Conservation (phyloP, 2,329 filamentous ascomycete species). For the Hypoxylon sp. region DNA sequence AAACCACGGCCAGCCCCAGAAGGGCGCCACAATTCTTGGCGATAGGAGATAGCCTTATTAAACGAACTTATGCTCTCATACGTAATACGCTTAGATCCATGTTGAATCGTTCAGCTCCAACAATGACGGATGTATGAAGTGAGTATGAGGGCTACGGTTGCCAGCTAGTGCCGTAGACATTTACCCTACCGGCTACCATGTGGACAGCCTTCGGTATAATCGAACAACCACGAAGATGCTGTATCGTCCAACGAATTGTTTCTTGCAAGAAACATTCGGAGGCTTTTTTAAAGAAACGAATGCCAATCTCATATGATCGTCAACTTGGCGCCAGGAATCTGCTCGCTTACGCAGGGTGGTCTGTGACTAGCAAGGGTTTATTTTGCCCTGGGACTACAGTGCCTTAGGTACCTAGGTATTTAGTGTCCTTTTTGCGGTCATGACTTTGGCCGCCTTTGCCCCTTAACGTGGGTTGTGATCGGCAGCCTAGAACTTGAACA, state of each 20-base stretch:
- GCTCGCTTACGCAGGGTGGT: conserved; percentile 48
- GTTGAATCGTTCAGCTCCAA: conserved; percentile 6
- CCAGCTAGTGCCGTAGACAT: not conserved
- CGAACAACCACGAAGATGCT: not conserved
- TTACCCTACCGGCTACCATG: not conserved
- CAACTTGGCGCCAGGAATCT: conserved; percentile 48
- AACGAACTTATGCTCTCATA: conserved; percentile 42
- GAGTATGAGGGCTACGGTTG: conserved; percentile 8
- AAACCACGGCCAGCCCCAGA: conserved; percentile 36
- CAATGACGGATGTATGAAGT: conserved; percentile 18
- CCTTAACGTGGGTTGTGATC: conserved; percentile 47
- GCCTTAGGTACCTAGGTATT: no score
- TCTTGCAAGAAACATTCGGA: conserved; percentile 39
- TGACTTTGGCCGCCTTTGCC: conserved; percentile 30
- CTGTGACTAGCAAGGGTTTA: conserved; percentile 41
- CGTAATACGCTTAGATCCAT: conserved; percentile 31
- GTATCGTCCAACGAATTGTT: conserved; percentile 25
- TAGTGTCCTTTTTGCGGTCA: conserved; percentile 31
- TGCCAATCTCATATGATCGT: conserved; percentile 50
- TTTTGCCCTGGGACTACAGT: conserved; percentile 40
- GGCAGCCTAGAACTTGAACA: conserved; percentile 47
- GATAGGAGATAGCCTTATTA: conserved; percentile 44
- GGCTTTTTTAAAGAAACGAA: conserved; percentile 46
- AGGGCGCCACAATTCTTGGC: conserved; percentile 35
- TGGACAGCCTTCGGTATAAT: not conserved